Percentiles rank a stretch among this genome's conserved stretches.
Evolutionary conservation across 2,329 filamentous ascomycete genomes (phyloP).

Genomic region (Nigrospora osmanthi): DNA sequence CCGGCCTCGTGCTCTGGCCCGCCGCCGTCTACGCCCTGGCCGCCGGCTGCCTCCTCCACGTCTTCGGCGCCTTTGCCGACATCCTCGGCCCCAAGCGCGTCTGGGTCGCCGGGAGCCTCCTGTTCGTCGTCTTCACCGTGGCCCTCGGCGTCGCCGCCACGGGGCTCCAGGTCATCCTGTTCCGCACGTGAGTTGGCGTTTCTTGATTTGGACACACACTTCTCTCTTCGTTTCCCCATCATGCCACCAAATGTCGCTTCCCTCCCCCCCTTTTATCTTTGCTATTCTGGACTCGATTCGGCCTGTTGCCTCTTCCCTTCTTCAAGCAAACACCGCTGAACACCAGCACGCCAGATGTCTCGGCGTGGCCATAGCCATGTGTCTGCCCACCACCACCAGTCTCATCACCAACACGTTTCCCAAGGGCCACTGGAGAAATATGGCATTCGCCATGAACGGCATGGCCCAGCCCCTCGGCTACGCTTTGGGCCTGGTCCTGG

Average conservation of each 20-base stretch:
- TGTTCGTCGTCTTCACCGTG: constrained; percentile 23
- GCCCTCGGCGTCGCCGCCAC: constrained; percentile 24
- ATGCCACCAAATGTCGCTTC: no score
- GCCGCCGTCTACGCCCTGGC: constrained; percentile 13
- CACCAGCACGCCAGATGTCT: constrained; percentile 7
- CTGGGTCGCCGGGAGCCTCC: constrained; percentile 23
- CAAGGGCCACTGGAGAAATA: constrained; percentile 26
- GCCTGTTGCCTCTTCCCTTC: no score
- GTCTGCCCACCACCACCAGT: constrained; percentile 26
- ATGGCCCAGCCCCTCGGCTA: constrained; percentile 38
- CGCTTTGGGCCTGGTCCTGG: constrained; percentile 39
- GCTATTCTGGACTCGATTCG: no score
- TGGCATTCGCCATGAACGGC: constrained; percentile 34
- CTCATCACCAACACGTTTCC: constrained; percentile 28
- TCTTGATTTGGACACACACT: no score
- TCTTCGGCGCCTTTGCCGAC: constrained; percentile 28
- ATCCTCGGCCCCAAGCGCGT: constrained; percentile 25
- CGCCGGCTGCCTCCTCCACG: constrained; percentile 18
- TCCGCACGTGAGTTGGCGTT: constrained; percentile 14
- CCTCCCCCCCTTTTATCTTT: no score
- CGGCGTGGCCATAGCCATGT: constrained; percentile 28
- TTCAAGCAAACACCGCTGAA: no score
- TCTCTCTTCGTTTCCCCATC: no score
- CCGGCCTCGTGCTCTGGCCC: constrained; percentile 14
- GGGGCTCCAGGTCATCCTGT: constrained; percentile 27